A percentile compares a stretch with the other conserved stretches of the same genome.
These are phyloP conservation scores for Amniculicola lignicola DNA, from an alignment of 495 filamentous ascomycete genomes.

Conservation along the genomic window DNA sequence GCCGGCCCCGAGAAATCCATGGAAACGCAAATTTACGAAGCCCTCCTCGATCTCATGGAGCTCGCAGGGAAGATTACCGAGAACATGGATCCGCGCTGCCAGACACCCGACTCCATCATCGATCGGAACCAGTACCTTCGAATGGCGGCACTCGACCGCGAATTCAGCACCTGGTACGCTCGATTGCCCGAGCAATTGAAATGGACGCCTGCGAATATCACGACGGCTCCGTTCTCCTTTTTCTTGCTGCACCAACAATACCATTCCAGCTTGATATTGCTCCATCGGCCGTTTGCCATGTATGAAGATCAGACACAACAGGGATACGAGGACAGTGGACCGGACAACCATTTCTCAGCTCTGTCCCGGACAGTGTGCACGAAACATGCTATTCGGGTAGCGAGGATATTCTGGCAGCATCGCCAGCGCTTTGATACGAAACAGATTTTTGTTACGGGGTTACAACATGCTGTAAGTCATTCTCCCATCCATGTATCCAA, in stretches of 20 bases:
- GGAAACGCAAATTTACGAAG: slow-evolving; percentile 47
- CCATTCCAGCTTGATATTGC: slow-evolving; percentile 49
- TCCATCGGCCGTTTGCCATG: slow-evolving; percentile 51
- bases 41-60: slow-evolving; percentile 51
- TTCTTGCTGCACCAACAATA: slow-evolving; percentile 56
- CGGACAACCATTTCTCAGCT: slow-evolving; percentile 44
- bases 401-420: slow-evolving; percentile 53
- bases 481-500: background rate
- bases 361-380: slow-evolving; percentile 51
- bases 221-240: slow-evolving; percentile 49
- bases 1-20: slow-evolving; percentile 38
- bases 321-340: slow-evolving; percentile 33
- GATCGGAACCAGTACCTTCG: slow-evolving; percentile 47
- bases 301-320: slow-evolving; percentile 40
- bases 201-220: slow-evolving; percentile 51
- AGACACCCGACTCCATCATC: slow-evolving; percentile 36
- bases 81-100: slow-evolving; percentile 33
- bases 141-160: slow-evolving; percentile 48
- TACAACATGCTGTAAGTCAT: slow-evolving; percentile 48
- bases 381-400: slow-evolving; percentile 50
- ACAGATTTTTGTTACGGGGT: slow-evolving; percentile 45
- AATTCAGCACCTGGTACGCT: slow-evolving; percentile 53
- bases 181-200: slow-evolving; percentile 47
- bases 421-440: slow-evolving; percentile 50
- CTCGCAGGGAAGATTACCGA: slow-evolving; percentile 52